These are phyloP conservation scores for Didymella keratinophila DNA, from an alignment of 2,329 filamentous ascomycete genomes.

Conservation along the genomic window DNA sequence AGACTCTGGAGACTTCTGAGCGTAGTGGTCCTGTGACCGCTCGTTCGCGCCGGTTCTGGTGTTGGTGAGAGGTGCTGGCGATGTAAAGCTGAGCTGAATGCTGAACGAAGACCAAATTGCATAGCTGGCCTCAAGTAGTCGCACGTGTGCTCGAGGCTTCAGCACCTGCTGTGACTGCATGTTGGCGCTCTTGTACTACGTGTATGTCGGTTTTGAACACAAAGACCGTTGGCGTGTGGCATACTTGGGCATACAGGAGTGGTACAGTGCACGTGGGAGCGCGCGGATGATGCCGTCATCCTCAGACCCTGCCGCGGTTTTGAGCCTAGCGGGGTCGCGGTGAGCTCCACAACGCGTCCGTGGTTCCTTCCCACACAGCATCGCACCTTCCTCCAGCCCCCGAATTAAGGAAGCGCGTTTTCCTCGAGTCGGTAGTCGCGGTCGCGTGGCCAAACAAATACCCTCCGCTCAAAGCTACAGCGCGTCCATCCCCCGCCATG, in stretches of 20 bases:
- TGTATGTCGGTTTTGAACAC: neutral
- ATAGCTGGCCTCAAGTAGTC: neutral
- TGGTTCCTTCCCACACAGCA: slow-evolving; percentile 6
- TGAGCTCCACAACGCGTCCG: slow-evolving; percentile 18
- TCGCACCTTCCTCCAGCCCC: slow-evolving; percentile 10
- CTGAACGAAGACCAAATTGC: neutral
- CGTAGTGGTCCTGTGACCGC: neutral
- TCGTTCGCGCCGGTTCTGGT: neutral
- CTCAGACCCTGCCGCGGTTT: slow-evolving; percentile 10
- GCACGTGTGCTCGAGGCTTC: neutral
- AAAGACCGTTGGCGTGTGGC: slow-evolving; percentile 1
- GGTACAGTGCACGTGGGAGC: slow-evolving; percentile 26
- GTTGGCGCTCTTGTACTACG: neutral
- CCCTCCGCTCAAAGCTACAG: neutral
- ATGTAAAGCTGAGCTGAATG: neutral
- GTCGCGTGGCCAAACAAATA: slow-evolving; percentile 3
- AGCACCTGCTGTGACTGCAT: neutral
- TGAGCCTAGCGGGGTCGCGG: slow-evolving; percentile 17
- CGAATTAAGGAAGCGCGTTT: slow-evolving; percentile 4
- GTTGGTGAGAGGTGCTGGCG: neutral
- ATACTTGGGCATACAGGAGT: neutral
- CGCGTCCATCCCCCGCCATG: slow-evolving; percentile 23
- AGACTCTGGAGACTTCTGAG: neutral
- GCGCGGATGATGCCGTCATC: slow-evolving; percentile 19
- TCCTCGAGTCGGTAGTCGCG: slow-evolving; percentile 4